A percentile compares a stretch with the other conserved stretches of the same genome.
These are phyloP conservation scores for Eucalyptus coolabah DNA, from an alignment of 345 rosid genomes.

Conservation along the genomic window DNA sequence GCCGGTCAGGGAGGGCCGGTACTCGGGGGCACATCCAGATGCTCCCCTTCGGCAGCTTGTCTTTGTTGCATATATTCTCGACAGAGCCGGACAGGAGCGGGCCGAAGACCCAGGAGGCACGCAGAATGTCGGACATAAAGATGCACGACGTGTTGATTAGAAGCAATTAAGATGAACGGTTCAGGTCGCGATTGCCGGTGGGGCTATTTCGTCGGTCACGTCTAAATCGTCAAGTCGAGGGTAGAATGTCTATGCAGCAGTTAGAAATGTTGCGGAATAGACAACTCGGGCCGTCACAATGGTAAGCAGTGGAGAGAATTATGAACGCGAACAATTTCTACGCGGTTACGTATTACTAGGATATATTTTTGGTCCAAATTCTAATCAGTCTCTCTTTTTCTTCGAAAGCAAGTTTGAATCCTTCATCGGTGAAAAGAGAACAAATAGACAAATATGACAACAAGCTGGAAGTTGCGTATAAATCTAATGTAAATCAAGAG, in stretches of 20 bases:
- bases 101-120: neutral
- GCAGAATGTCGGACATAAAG: neutral
- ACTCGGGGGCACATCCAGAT: neutral
- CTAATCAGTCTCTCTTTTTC: no score
- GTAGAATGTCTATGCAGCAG: neutral
- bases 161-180: neutral
- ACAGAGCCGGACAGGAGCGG: neutral
- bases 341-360: no score
- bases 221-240: neutral
- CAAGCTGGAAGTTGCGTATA: no score
- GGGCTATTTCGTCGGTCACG: neutral
- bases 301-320: no score
- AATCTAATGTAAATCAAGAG: accelerated
- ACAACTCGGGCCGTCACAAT: no score
- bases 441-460: no score
- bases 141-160: neutral
- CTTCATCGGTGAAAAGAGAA: no score
- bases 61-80: neutral
- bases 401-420: no score
- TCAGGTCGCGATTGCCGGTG: neutral
- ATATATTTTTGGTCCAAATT: no score
- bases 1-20: neutral
- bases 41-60: neutral
- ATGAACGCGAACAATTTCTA: no score
- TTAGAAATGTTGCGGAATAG: no score